Evolutionary conservation across 1,284 basidiomycete genomes (phyloP).

Genomic region (Singerocomus inundabilis): DNA sequence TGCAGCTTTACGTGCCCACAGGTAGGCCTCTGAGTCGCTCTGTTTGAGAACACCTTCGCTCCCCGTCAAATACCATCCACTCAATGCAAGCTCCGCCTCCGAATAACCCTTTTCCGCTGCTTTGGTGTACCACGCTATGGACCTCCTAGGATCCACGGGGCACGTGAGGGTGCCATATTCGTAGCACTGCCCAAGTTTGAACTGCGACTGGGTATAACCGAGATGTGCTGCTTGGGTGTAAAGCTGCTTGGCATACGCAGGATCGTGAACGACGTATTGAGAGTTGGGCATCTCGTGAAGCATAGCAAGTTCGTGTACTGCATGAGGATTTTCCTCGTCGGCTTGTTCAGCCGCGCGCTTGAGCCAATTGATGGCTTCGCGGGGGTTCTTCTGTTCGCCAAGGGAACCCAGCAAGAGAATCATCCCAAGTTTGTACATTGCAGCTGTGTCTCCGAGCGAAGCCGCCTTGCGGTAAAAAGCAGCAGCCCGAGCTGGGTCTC

Average conservation of each 20-base stretch:
- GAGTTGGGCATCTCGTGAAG: slow-evolving; percentile 81
- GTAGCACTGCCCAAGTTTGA: slow-evolving; percentile 92
- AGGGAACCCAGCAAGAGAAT: slow-evolving; percentile 86
- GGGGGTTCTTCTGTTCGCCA: slow-evolving; percentile 81
- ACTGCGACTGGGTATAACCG: slow-evolving; percentile 92
- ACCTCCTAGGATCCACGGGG: slow-evolving; percentile 88
- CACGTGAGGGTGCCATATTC: slow-evolving; percentile 92
- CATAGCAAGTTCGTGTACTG: slow-evolving; percentile 93
- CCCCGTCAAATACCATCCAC: slow-evolving; percentile 97
- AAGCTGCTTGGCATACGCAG: slow-evolving; percentile 79
- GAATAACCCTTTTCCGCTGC: slow-evolving; percentile 94
- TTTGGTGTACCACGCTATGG: slow-evolving; percentile 98
- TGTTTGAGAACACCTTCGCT: slow-evolving; percentile 96
- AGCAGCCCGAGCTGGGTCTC: slow-evolving; percentile 85
- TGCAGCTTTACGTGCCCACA: slow-evolving; percentile 93
- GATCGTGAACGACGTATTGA: slow-evolving; percentile 69
- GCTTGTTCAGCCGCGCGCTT: slow-evolving; percentile 95
- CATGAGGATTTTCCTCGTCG: slow-evolving; percentile 98
- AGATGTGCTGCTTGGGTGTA: slow-evolving; percentile 93
- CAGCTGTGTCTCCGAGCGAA: slow-evolving; percentile 93
- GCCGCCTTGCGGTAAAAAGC: slow-evolving; percentile 98
- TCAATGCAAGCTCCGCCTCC: slow-evolving; percentile 93
- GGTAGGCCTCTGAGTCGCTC: slow-evolving; percentile 94
- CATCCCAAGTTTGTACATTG: slow-evolving; percentile 99
- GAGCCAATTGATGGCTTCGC: slow-evolving; percentile 95